Evolutionary conservation across 306 rosid species (phyloP).

Genomic region (Casuarina glauca): DNA sequence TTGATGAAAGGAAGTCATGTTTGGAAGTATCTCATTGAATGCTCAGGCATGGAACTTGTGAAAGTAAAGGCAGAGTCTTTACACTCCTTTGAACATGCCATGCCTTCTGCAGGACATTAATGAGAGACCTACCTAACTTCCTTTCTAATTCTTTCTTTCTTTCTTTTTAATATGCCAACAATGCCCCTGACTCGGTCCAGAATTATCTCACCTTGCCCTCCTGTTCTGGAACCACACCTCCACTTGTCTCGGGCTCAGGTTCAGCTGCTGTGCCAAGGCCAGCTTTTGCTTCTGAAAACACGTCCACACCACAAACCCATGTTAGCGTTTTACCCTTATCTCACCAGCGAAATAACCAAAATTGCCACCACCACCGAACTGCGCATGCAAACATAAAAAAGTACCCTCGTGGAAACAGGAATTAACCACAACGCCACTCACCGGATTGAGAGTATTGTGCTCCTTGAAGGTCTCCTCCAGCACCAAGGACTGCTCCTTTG

Average conservation of each 20-base stretch:
- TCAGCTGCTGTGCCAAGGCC: constrained; percentile 79
- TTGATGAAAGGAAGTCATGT: constrained; percentile 16
- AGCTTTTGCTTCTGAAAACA: constrained; percentile 80
- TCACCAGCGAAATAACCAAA: neutral
- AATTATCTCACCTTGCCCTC: constrained; percentile 74
- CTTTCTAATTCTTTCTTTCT: neutral
- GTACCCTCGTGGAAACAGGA: neutral
- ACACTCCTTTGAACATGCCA: constrained; percentile 18
- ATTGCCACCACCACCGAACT: neutral
- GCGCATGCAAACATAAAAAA: too few relatives aligned
- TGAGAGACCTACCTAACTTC: neutral
- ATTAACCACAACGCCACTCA: constrained; percentile 38
- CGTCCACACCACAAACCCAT: neutral
- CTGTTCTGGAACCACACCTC: constrained; percentile 99
- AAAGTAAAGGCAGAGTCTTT: neutral
- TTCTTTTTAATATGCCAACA: constrained; percentile 8
- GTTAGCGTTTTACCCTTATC: neutral
- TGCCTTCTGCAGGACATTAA: neutral
- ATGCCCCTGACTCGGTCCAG: constrained; percentile 5
- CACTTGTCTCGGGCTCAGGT: constrained; percentile 84
- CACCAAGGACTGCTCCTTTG: constrained; percentile 76
- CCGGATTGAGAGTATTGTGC: constrained; percentile 82
- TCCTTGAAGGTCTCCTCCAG: constrained; percentile 91
- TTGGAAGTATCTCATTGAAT: constrained; percentile 29
- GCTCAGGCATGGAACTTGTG: constrained; percentile 20